A percentile compares a stretch with the other conserved stretches of the same genome.
phyloP scores from a whole-genome alignment of 352 stramenopile genomes.

The Globisporangium cederbergense region DNA sequence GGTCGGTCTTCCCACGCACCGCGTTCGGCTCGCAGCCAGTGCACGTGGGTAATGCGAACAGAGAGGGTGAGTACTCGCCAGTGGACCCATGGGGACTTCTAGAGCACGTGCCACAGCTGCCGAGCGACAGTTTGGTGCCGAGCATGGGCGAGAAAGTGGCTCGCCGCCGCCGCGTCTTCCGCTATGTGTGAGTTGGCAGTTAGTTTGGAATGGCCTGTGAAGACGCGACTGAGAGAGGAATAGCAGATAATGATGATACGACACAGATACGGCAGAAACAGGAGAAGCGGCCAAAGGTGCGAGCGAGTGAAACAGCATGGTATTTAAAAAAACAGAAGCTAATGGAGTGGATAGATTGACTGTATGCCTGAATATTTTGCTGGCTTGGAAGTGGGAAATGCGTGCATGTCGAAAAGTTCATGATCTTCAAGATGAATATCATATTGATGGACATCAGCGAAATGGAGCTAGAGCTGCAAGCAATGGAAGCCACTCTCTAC shows the following conservation, averaged over 20 bases:
- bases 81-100: constrained; percentile 78
- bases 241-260: not conserved
- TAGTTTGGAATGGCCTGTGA: not conserved
- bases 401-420: too few relatives aligned
- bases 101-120: constrained; percentile 64
- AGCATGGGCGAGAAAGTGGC: constrained; percentile 34
- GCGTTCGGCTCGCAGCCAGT: constrained; percentile 28
- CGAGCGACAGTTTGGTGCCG: constrained; percentile 58
- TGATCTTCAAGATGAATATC: not conserved
- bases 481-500: not conserved
- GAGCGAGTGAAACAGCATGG: constrained; percentile 16
- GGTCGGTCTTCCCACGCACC: constrained; percentile 63
- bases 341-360: constrained; percentile 13
- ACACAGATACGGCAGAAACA: constrained; percentile 3
- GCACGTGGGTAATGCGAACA: constrained; percentile 20
- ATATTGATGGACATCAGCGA: not conserved
- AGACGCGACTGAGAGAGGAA: not conserved
- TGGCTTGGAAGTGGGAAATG: too few relatives aligned
- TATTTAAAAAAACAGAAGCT: constrained; percentile 26
- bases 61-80: constrained; percentile 23
- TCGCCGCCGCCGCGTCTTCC: constrained; percentile 68
- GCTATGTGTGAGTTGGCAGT: constrained; percentile 43
- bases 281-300: not conserved
- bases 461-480: not conserved
- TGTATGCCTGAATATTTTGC: not conserved